Evolutionary conservation across 768 basidiomycete species (phyloP), one percentile per base, ranked within the genome.

Genomic region (Pleurotus platypus): DNA sequence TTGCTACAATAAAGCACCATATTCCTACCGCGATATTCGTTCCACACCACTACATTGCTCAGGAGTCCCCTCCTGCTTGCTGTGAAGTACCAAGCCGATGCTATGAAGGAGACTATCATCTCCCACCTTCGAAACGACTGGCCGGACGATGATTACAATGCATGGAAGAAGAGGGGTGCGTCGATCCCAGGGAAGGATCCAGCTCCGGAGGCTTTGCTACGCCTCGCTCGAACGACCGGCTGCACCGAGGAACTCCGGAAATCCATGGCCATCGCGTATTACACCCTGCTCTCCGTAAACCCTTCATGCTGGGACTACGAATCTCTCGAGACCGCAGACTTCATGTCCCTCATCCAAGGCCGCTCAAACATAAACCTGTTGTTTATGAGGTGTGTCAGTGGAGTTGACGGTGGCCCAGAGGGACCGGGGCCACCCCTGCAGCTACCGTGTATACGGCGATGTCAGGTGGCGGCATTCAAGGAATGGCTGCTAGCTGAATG

Each of bases 81-180:
- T 53, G 42, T 24, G 22, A 24, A 24, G 22, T 24, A 24, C 22
- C 22, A 24, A 24, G 22, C 22, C 2, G 22, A 24, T 24, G 22
- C 22, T 24, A 24, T 24, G 22, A 24, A 24, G 22, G 22, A 24
- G 22, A 24, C 3, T 16, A 58, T 55, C 27, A 38, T 55, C 12
- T 27, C 39, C 5, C 54, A 55, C 45, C 53, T 58, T 15, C 16
- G 37, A 6, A 12, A 11, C 8, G 27, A 55, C 22, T 58, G 58
- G 51, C 58, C 58, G 15, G 18, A 22, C 15, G 48, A 49, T 24
- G 48, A 49, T 26, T 49, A 49, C 48, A 5, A 27, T 5, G 20
- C 12, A 49, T 49, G 48, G 48, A 49, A 49, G 12, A 24, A 12
- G 12, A 22, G n/a, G 18, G n/a, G 12, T 4, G 20, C 18, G 11